These are phyloP conservation scores for Cryphonectria naterciae DNA, from an alignment of 2,329 filamentous ascomycete genomes.

Conservation along the genomic window DNA sequence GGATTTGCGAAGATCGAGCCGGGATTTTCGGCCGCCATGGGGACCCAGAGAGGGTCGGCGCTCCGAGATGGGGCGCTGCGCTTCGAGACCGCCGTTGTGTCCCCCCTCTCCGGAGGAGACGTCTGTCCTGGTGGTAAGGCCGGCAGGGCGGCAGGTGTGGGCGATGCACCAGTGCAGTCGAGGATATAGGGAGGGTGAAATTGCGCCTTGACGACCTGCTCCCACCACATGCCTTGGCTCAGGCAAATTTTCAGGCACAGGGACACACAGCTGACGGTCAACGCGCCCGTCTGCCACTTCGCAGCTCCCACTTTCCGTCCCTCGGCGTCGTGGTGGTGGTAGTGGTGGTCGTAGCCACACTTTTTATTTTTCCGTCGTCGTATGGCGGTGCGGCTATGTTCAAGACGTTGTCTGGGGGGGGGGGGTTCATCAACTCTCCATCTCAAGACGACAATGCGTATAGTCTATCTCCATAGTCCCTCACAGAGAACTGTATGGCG, in stretches of 20 bases:
- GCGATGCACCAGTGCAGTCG: neutral
- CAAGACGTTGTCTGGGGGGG: neutral
- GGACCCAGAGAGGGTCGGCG: conserved; percentile 16
- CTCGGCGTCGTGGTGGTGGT: neutral
- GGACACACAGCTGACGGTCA: conserved; percentile 14
- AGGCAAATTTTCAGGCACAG: conserved; percentile 15
- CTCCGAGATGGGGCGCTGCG: neutral
- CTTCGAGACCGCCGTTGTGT: conserved; percentile 1
- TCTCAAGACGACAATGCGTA: conserved; percentile 11
- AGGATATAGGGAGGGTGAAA: conserved; percentile 3
- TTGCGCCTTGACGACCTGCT: conserved; percentile 9
- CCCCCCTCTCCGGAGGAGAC: neutral
- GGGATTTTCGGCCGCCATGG: conserved; percentile 28
- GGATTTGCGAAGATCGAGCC: conserved; percentile 18
- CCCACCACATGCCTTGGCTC: neutral
- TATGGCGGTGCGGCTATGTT: conserved; percentile 2
- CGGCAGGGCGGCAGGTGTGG: neutral
- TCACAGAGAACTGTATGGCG: conserved; percentile 11
- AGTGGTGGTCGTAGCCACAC: conserved; percentile 3
- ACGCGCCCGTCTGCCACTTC: conserved; percentile 8
- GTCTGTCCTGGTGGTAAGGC: neutral
- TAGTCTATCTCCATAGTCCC: conserved; percentile 17
- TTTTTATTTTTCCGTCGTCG: neutral
- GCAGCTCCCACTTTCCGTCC: conserved; percentile 14
- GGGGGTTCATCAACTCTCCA: neutral